Percentiles rank a stretch among this genome's conserved stretches.
phyloP scores from a whole-genome alignment of 805 yeast genomes.

The Candida manassasensis region DNA sequence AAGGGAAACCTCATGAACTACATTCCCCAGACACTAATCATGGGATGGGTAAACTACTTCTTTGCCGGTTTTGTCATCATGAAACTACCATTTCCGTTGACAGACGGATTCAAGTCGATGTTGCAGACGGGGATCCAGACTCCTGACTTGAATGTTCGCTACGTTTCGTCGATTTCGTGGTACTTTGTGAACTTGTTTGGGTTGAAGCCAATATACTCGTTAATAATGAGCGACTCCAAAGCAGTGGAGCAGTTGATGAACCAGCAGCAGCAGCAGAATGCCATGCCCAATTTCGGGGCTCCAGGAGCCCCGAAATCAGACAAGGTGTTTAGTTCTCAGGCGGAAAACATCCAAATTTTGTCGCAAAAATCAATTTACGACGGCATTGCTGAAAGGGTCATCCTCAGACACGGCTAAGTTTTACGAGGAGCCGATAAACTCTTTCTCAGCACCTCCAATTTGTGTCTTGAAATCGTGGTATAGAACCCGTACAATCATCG shows the following conservation, averaged over 20 bases:
- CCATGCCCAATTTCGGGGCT: slow-evolving; percentile 38
- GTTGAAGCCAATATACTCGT: slow-evolving; percentile 68
- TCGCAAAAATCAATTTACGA: slow-evolving; percentile 49
- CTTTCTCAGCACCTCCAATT: too few relatives aligned
- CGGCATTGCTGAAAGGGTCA: slow-evolving; percentile 58
- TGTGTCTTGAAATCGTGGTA: too few relatives aligned
- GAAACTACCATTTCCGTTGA: slow-evolving; percentile 83
- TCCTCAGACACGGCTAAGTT: not conserved
- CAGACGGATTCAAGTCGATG: slow-evolving; percentile 87
- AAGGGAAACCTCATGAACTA: slow-evolving; percentile 79
- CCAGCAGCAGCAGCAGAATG: slow-evolving; percentile 36
- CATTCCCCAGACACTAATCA: slow-evolving; percentile 86
- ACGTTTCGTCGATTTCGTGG: slow-evolving; percentile 95
- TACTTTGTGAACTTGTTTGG: slow-evolving; percentile 87
- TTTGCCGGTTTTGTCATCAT: slow-evolving; percentile 85
- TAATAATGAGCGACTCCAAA: slow-evolving; percentile 53
- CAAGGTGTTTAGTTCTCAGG: slow-evolving; percentile 61
- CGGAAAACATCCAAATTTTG: slow-evolving; percentile 67
- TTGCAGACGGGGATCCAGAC: slow-evolving; percentile 84
- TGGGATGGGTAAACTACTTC: slow-evolving; percentile 95
- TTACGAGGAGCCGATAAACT: too few relatives aligned
- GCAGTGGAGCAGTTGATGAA: slow-evolving; percentile 43
- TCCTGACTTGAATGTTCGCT: slow-evolving; percentile 78
- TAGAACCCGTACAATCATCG: too few relatives aligned
- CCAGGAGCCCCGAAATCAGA: slow-evolving; percentile 62